Evolutionary conservation across 345 rosid species (phyloP).

Genomic region (Angophora floribunda): DNA sequence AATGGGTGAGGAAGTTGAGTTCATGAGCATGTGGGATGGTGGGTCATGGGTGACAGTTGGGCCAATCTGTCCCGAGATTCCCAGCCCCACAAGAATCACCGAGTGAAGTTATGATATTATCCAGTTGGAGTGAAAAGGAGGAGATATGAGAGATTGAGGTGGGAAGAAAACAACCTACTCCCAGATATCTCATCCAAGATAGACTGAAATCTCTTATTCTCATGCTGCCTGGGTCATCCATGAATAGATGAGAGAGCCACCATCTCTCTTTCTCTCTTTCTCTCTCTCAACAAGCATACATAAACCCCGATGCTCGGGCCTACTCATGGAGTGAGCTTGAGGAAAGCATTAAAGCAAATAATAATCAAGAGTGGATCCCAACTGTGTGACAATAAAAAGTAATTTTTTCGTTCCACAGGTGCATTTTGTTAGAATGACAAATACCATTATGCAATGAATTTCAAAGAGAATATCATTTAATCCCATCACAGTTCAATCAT

Average conservation of each 20-base stretch:
- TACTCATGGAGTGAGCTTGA: neutral
- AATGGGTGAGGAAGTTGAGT: neutral
- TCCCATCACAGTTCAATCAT: neutral
- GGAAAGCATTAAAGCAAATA: neutral
- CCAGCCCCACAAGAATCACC: slow-evolving; percentile 29
- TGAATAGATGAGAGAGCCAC: slow-evolving; percentile 3
- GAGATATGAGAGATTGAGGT: neutral
- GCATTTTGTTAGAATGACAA: neutral
- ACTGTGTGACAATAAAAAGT: neutral
- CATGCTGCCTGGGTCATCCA: slow-evolving; percentile 5
- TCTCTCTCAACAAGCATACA: neutral
- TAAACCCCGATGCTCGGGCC: neutral
- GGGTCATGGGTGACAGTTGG: slow-evolving; percentile 40
- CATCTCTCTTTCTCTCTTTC: neutral
- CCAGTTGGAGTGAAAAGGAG: slow-evolving; percentile 18
- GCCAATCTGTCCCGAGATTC: slow-evolving; percentile 21
- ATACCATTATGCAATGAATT: neutral
- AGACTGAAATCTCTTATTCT: slow-evolving; percentile 4
- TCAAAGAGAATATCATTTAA: neutral
- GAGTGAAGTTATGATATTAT: slow-evolving; percentile 24
- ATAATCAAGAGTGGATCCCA: neutral
- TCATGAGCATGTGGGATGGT: slow-evolving; percentile 5
- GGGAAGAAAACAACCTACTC: slow-evolving; percentile 1
- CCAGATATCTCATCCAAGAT: slow-evolving; percentile 31
- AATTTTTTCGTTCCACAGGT: neutral